A percentile compares a stretch with the other conserved stretches of the same genome.
phyloP scores from a whole-genome alignment of 805 yeast species.

The Metschnikowia continentalis region DNA sequence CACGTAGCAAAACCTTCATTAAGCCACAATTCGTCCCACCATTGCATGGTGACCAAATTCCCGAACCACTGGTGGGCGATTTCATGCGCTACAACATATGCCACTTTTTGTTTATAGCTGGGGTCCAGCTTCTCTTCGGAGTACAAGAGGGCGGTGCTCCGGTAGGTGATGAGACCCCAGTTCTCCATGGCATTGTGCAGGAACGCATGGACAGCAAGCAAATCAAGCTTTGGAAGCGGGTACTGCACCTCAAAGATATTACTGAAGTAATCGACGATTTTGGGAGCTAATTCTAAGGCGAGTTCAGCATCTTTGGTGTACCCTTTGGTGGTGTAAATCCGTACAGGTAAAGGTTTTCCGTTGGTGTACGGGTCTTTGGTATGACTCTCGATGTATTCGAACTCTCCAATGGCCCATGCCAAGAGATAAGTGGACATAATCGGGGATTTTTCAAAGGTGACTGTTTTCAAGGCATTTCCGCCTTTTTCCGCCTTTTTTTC shows the following conservation, averaged over 20 bases:
- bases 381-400: constrained; percentile 47
- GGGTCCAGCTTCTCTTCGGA: constrained; percentile 45
- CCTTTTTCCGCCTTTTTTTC: constrained; percentile 14
- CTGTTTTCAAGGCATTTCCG: constrained; percentile 19
- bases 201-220: constrained; percentile 74
- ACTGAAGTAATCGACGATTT: constrained; percentile 48
- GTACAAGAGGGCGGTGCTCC: constrained; percentile 50
- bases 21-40: constrained; percentile 93
- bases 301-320: constrained; percentile 43
- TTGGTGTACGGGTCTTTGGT: constrained; percentile 36
- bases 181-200: constrained; percentile 90
- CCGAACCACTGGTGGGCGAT: constrained; percentile 93
- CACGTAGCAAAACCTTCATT: constrained; percentile 90
- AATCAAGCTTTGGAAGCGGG: constrained; percentile 78
- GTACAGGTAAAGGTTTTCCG: constrained; percentile 43
- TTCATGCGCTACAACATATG: constrained; percentile 82
- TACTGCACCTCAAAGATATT: constrained; percentile 49
- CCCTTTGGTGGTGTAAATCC: constrained; percentile 52
- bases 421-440: constrained; percentile 53
- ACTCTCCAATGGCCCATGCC: constrained; percentile 58
- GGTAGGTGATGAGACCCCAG: constrained; percentile 75
- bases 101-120: constrained; percentile 62
- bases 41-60: constrained; percentile 82
- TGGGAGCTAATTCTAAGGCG: constrained; percentile 46
- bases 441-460: constrained; percentile 45